Conservation (phyloP, 2,329 filamentous ascomycete genomes). For the Cryphonectria radicalis region DNA sequence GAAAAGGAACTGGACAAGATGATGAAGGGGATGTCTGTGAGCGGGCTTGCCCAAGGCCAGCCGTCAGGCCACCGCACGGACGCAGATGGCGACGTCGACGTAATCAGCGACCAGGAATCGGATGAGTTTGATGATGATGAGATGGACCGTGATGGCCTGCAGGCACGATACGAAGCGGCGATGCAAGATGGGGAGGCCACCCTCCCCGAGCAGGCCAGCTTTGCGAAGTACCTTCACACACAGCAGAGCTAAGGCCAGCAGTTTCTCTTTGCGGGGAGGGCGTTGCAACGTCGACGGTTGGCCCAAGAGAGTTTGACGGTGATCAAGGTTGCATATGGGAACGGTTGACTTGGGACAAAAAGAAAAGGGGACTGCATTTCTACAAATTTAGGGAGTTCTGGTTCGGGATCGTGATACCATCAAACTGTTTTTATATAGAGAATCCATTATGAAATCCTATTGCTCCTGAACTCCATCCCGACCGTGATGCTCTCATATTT, state of each 20-base stretch:
- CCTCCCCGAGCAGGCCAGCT: slow-evolving; percentile 60
- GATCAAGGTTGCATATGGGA: slow-evolving; percentile 34
- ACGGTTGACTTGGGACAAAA: slow-evolving; percentile 4
- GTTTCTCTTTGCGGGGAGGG: not conserved
- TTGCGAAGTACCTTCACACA: slow-evolving; percentile 62
- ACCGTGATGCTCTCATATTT: slow-evolving; percentile 1
- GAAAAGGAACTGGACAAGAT: slow-evolving; percentile 87
- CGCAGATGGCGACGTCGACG: slow-evolving; percentile 44
- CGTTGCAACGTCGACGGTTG: not conserved
- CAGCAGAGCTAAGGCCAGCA: slow-evolving; percentile 36
- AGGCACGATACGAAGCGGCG: slow-evolving; percentile 77
- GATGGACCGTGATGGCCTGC: slow-evolving; percentile 67
- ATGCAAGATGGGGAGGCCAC: slow-evolving; percentile 62
- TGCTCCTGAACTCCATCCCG: slow-evolving; percentile 27
- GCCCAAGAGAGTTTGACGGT: not conserved
- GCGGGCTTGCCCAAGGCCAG: slow-evolving; percentile 33
- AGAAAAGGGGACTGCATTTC: slow-evolving; percentile 27
- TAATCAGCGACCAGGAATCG: slow-evolving; percentile 57
- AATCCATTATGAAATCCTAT: slow-evolving; percentile 22
- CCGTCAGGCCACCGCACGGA: slow-evolving; percentile 32
- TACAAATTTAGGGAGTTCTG: slow-evolving; percentile 33
- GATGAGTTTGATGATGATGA: slow-evolving; percentile 63
- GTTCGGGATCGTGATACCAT: slow-evolving; percentile 34
- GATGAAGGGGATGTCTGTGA: slow-evolving; percentile 85
- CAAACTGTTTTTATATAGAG: slow-evolving; percentile 25